Evolutionary conservation across 345 rosid species (phyloP), one percentile per base, ranked within the genome.

Genomic region (Eucalyptus victrix): DNA sequence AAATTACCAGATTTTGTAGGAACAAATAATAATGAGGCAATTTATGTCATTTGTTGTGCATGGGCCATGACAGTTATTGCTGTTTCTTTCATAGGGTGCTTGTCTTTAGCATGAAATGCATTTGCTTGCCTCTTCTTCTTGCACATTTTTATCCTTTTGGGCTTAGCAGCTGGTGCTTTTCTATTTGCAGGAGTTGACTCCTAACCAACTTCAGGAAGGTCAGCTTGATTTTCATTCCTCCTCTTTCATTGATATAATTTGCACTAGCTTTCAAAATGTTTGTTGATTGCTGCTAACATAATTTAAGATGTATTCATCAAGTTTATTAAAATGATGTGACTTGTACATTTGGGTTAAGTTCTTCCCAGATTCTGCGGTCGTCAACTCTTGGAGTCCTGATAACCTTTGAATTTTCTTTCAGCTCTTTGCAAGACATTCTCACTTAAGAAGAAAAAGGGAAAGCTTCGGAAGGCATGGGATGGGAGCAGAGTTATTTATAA

Each of bases 151-250:
- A 21, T 40, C 30, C 28, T 76, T 37, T 21, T 76, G 83, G 83
- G 83, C 83, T 76, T 37, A 87, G 65, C 69, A 37, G 30, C 58
- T 50, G 47, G 60, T 23, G 47, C 65, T 44, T 32, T 83, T 90
- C 88, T 47, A 11, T 87, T 89, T 89, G 86, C 94, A 98, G 99
- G 97, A 97, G 88, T 87, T 97, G 92, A 94, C 98, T 69, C 97
- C 99, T 86, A 95, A 94, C 91, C 99, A 96, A 92, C 99, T 98
- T 56, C 99, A 98, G 94, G 96, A 97, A 91, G 99, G 99, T 96
- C 86, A 91, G 95, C 28, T 54, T 86, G 67, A 60, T 47, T 42
- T 40, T 49, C 45, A n/a, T 37, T 14, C 60, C 45, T 21, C 49
- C 49, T 81, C 65, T 88, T 18, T 80, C 30, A 26, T 62, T 86